A percentile compares a stretch with the other conserved stretches of the same genome.
Evolutionary conservation across 805 yeast genomes (phyloP).

Genomic region (Starmera quercuum): DNA sequence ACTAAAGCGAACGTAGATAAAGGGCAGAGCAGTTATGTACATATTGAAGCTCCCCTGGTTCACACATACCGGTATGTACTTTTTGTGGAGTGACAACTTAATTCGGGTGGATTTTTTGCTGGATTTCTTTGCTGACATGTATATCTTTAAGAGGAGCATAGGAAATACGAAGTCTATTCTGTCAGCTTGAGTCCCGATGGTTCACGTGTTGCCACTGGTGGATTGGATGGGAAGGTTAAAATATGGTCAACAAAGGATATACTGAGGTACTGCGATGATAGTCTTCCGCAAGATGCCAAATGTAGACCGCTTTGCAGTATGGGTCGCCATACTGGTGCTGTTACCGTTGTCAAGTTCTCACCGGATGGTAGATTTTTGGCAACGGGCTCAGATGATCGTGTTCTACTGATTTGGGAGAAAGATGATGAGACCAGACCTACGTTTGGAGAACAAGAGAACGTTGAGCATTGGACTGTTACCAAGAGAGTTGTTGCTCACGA

Average conservation of each 20-base stretch:
- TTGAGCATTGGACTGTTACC: constrained; percentile 92
- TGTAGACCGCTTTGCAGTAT: constrained; percentile 73
- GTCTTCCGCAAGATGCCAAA: constrained; percentile 20
- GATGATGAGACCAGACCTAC: constrained; percentile 57
- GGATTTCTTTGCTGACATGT: constrained; percentile 1
- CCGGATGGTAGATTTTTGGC: constrained; percentile 91
- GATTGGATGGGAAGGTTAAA: constrained; percentile 84
- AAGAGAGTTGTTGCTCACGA: constrained; percentile 94
- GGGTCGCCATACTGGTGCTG: constrained; percentile 96
- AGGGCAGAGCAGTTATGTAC: constrained; percentile 36
- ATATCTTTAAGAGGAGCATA: constrained; percentile 55
- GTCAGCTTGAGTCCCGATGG: constrained; percentile 80
- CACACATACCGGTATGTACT: constrained; percentile 44
- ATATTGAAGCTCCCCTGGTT: constrained; percentile 69
- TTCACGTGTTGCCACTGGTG: constrained; percentile 84
- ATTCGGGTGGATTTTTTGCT: too few relatives aligned
- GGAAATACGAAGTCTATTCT: constrained; percentile 79
- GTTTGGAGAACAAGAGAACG: constrained; percentile 66
- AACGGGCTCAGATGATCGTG: constrained; percentile 92
- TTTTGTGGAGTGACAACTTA: too few relatives aligned
- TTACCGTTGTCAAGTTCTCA: constrained; percentile 85
- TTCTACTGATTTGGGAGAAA: constrained; percentile 85
- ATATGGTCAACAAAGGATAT: constrained; percentile 74
- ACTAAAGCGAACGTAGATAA: background rate
- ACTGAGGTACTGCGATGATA: constrained; percentile 23